Percentiles rank a stretch among this genome's conserved stretches.
Evolutionary conservation across 306 rosid species (phyloP).

Genomic region (Lathyrus tuberosus): DNA sequence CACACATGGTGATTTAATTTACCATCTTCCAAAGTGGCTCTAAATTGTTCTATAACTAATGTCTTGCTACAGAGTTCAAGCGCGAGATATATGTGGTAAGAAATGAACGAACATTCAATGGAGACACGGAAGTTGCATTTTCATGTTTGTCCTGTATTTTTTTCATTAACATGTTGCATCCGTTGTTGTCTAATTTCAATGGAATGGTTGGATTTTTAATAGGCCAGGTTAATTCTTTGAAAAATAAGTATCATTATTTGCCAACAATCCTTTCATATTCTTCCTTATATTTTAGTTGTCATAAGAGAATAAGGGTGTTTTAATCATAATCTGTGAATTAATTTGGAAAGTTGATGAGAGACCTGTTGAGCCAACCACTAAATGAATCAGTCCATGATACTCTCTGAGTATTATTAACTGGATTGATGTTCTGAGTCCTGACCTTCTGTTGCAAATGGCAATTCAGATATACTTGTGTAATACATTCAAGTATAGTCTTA

Average conservation of each 20-base stretch:
- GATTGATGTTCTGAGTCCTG: constrained; percentile 12
- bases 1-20: too few relatives aligned
- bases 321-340: too few relatives aligned
- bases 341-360: too few relatives aligned
- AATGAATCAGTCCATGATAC: constrained; percentile 12
- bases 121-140: constrained; percentile 1
- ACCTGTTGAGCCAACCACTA: too few relatives aligned
- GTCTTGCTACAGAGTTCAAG: constrained; percentile 95
- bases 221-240: too few relatives aligned
- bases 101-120: constrained; percentile 24
- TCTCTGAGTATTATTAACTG: constrained; percentile 11
- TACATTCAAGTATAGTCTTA: constrained; percentile 2
- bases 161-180: not conserved
- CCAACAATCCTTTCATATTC: too few relatives aligned
- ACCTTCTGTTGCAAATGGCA: not conserved
- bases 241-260: too few relatives aligned
- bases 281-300: too few relatives aligned
- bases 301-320: too few relatives aligned
- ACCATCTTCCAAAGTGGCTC: too few relatives aligned
- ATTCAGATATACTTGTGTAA: constrained; percentile 23
- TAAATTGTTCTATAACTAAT: too few relatives aligned
- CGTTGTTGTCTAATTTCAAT: not conserved
- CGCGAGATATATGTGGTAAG: constrained; percentile 96
- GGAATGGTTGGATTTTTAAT: not conserved
- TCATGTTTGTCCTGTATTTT: not conserved